Percentiles rank a stretch among this genome's conserved stretches.
Conservation (phyloP, 2,329 filamentous ascomycete genomes). For the Diaporthe velutina region DNA sequence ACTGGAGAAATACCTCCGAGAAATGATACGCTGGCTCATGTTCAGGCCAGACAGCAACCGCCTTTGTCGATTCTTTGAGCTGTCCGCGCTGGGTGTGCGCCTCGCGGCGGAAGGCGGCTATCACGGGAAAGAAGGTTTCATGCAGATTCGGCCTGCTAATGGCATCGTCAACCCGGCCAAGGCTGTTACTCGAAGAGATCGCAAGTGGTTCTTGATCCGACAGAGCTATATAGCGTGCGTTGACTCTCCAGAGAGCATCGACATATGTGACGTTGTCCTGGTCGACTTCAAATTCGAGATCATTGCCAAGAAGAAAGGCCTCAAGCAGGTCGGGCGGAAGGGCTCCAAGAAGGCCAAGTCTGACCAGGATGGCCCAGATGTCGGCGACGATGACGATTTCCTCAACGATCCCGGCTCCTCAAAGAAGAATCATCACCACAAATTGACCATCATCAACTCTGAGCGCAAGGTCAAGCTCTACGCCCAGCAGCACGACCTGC, state of each 20-base stretch:
- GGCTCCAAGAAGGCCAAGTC: constrained; percentile 66
- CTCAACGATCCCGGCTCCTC: constrained; percentile 48
- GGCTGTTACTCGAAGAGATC: constrained; percentile 84
- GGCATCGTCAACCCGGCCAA: constrained; percentile 84
- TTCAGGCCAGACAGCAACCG: constrained; percentile 96
- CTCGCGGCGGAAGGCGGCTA: constrained; percentile 96
- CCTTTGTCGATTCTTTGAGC: constrained; percentile 93
- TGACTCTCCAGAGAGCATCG: constrained; percentile 98
- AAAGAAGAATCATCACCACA: constrained; percentile 74
- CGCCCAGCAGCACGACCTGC: constrained; percentile 86
- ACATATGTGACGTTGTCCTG: constrained; percentile 98
- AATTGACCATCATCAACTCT: constrained; percentile 87
- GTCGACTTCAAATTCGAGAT: constrained; percentile 90
- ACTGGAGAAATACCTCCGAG: constrained; percentile 89
- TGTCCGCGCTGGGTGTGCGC: constrained; percentile 93
- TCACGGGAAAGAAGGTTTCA: constrained; percentile 95
- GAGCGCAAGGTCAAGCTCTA: constrained; percentile 93
- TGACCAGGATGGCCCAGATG: constrained; percentile 33
- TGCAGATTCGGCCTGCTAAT: constrained; percentile 92
- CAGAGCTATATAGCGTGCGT: constrained; percentile 98
- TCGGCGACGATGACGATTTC: constrained; percentile 46
- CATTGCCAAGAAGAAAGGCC: constrained; percentile 74
- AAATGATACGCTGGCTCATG: constrained; percentile 96
- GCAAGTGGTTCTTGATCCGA: constrained; percentile 98
- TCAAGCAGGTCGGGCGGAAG: constrained; percentile 55